Evolutionary conservation across 176 grass and related monocot genomes (phyloP).

Genomic region (Eleusine indica): DNA sequence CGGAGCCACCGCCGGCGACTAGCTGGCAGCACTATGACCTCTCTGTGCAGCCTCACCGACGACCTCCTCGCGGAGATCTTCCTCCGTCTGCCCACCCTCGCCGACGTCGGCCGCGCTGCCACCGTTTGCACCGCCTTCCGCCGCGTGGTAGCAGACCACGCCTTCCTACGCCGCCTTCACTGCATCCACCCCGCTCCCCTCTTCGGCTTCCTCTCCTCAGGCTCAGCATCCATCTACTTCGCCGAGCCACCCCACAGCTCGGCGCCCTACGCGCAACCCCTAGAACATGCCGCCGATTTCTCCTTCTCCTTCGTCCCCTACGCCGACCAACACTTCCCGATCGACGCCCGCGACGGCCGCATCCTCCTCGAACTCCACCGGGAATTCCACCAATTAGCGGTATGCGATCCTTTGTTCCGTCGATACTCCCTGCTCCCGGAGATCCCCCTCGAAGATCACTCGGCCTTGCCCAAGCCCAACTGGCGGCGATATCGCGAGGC

Average conservation of each 20-base stretch:
- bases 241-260: conserved; percentile 31
- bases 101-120: conserved; percentile 32
- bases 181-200: conserved; percentile 11
- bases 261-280: conserved; percentile 21
- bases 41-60: conserved; percentile 13
- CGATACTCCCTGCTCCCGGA: no score
- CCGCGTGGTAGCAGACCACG: background rate
- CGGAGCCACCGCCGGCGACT: no score
- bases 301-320: conserved; percentile 39
- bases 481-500: no score
- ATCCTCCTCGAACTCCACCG: background rate
- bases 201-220: conserved; percentile 13
- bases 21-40: no score
- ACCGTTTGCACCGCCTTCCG: conserved; percentile 20
- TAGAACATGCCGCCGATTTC: conserved; percentile 30
- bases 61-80: conserved; percentile 43
- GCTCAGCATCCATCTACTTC: background rate
- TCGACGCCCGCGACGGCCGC: conserved; percentile 36
- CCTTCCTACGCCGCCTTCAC: no score
- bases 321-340: background rate
- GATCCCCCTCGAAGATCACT: no score
- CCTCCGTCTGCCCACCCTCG: conserved; percentile 34
- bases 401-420: no score
- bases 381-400: no score
- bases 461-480: no score